Evolutionary conservation across 2,329 filamentous ascomycete species (phyloP).

Genomic region (Colletotrichum incanum): DNA sequence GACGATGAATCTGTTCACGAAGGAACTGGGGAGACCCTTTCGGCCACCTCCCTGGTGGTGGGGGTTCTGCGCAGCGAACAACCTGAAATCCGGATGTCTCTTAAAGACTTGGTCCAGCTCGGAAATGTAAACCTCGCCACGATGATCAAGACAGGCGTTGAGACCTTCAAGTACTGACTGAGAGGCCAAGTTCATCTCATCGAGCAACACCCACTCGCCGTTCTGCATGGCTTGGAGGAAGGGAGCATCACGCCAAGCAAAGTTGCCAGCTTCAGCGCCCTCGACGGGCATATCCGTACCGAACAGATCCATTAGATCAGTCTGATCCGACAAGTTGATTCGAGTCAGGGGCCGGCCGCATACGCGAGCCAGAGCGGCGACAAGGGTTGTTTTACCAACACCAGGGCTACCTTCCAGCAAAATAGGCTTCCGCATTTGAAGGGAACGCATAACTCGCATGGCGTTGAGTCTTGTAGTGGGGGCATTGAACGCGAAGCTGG

Average conservation of each 20-base stretch:
- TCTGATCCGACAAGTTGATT: constrained; percentile 98
- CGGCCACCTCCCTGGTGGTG: constrained; percentile 97
- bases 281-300: constrained; percentile 97
- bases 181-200: constrained; percentile 99
- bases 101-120: constrained; percentile 96
- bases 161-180: constrained; percentile 96
- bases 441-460: constrained; percentile 89
- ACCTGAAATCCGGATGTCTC: constrained; percentile 89
- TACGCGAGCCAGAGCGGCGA: constrained; percentile 85
- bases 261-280: constrained; percentile 90
- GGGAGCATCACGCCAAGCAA: constrained; percentile 95
- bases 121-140: constrained; percentile 94
- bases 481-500: constrained; percentile 85
- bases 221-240: constrained; percentile 97
- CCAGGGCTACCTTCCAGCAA: constrained; percentile 97
- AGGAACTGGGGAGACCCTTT: constrained; percentile 94
- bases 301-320: constrained; percentile 97
- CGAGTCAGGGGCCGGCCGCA: constrained; percentile 88
- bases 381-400: constrained; percentile 95
- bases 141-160: constrained; percentile 96
- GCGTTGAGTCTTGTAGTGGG: constrained; percentile 92
- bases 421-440: constrained; percentile 92
- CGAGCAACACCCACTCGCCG: constrained; percentile 95
- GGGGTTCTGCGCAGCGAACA: constrained; percentile 97
- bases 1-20: constrained; percentile 98